Base-by-base conservation (phyloP, 2,329 filamentous ascomycete genomes). In the Fusarium aywerte region DNA sequence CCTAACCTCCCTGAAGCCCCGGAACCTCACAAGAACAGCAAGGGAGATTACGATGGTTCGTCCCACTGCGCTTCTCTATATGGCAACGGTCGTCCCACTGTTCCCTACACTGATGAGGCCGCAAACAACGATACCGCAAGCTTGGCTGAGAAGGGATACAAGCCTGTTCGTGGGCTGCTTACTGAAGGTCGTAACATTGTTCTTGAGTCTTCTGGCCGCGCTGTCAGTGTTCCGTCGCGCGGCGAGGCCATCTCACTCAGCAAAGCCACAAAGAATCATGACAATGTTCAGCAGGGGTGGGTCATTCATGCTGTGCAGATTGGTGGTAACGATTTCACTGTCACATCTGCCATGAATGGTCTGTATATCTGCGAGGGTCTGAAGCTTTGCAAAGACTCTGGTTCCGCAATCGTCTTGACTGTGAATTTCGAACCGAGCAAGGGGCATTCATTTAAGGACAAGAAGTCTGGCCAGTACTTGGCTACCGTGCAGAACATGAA, bases 41-140 rank as follows among this genome's bases (percentile, higher is more conserved):
- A 60, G 27, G 58, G 58, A 11, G 55, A 52, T 0, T 61, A 61
- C 10, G 58, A 61, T 12, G 58, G 58, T 0, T 61, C 58, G 0
- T 61, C 58, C 0, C 29, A 61, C 1, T 61, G 58, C 3, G 36
- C 27, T 3, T 53, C 55, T 1, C 21, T 21, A 4, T 61, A 61
- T 5, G 58, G 58, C 0, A 61, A 40, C 3, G 44, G 58, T 0
- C 27, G 27, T 2, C 58, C 58, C 1, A n/a, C 45, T 7, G 38
- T 61, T 12, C 58, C 58, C 3, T 61, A 61, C 1, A 60, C 32
- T 15, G 38, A 33, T 0, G 36, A 29, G 1, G 55, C 20, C 0
- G 44, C 15, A 6, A 53, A 53, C 2, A 60, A 61, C 3, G 55
- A 60, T 1, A 61, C 58, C 0, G 44, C 58, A 3, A 33, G 15